Conservation (phyloP, 177 flowering plant species). For the Vitis hybrid region DNA sequence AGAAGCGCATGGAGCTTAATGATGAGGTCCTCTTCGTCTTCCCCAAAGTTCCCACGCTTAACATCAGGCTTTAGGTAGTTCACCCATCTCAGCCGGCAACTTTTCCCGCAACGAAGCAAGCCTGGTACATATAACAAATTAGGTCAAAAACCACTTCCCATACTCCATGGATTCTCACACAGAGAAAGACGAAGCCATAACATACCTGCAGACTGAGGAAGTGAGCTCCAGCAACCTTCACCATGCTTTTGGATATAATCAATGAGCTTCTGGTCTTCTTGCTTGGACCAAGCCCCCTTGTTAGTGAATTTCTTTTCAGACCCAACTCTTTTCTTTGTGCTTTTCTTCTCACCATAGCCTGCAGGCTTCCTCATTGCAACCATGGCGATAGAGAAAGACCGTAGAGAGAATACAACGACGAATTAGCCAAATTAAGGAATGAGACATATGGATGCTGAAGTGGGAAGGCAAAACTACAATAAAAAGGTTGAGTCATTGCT, state of each 20-base stretch:
- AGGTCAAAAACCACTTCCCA: not conserved
- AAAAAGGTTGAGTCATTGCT: too few relatives aligned
- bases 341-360: too few relatives aligned
- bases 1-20: conserved; percentile 63
- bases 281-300: conserved; percentile 71
- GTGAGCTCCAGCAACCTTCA: conserved; percentile 58
- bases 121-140: conserved; percentile 5
- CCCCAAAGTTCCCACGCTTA: conserved; percentile 53
- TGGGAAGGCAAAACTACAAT: too few relatives aligned
- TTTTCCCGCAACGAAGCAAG: conserved; percentile 30
- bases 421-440: too few relatives aligned
- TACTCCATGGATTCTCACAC: too few relatives aligned
- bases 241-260: conserved; percentile 49
- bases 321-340: conserved; percentile 1
- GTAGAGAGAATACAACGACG: too few relatives aligned
- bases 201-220: conserved; percentile 58
- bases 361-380: conserved; percentile 47
- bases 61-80: conserved; percentile 55
- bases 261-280: conserved; percentile 63
- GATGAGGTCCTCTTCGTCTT: conserved; percentile 47
- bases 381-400: too few relatives aligned
- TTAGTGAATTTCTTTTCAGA: conserved; percentile 42
- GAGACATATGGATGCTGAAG: too few relatives aligned
- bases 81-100: conserved; percentile 51
- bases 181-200: too few relatives aligned